These are phyloP conservation scores for Cytospora mali DNA, from an alignment of 2,329 filamentous ascomycete genomes.

Conservation along the genomic window DNA sequence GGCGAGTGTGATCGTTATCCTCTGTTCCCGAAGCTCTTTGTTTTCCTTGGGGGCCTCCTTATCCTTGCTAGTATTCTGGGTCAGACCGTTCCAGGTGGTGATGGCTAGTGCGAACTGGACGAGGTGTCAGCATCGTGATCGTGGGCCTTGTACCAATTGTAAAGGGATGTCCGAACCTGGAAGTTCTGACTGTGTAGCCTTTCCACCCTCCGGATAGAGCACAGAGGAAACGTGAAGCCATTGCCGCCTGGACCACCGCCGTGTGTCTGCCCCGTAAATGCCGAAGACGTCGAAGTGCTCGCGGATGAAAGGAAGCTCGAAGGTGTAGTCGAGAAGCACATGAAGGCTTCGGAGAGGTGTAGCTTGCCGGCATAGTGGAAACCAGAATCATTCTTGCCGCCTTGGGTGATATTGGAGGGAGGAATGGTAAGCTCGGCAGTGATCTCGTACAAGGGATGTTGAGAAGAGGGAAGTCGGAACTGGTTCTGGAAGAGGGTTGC, in stretches of 20 bases:
- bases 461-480: constrained; percentile 89
- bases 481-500: constrained; percentile 91
- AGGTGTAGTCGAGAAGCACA: constrained; percentile 94
- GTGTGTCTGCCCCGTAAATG: constrained; percentile 90
- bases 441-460: constrained; percentile 95
- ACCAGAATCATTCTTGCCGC: constrained; percentile 72
- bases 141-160: constrained; percentile 2
- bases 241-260: constrained; percentile 91
- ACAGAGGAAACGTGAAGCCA: constrained; percentile 92
- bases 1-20: constrained; percentile 88
- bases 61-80: constrained; percentile 58
- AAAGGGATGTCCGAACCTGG: constrained; percentile 49
- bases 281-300: constrained; percentile 76
- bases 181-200: constrained; percentile 90
- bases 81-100: constrained; percentile 87
- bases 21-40: constrained; percentile 65
- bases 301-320: constrained; percentile 83
- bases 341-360: constrained; percentile 89
- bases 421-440: constrained; percentile 91
- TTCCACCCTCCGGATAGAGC: constrained; percentile 88
- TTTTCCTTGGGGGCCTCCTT: constrained; percentile 45
- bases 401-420: constrained; percentile 68
- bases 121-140: constrained; percentile 29
- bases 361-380: constrained; percentile 92
- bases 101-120: constrained; percentile 83